Base-by-base conservation (phyloP, 2,329 filamentous ascomycete genomes). In the Beauveria australis region DNA sequence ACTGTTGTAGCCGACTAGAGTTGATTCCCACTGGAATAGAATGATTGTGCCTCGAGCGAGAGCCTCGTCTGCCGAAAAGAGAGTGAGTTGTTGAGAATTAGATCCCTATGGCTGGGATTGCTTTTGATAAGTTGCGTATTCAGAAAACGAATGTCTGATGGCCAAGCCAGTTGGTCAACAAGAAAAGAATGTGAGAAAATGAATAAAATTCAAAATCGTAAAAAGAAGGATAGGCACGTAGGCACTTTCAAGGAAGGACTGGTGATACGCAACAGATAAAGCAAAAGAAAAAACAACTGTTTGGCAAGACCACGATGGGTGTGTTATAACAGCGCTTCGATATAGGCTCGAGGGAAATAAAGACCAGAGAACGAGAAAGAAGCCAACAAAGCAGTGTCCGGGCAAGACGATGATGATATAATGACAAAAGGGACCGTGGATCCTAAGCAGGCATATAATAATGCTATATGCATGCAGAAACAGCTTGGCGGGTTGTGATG, bases 101-200 rank as follows among this genome's bases (percentile, higher is more conserved):
- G 33, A 54, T 53, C 12, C 16, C 9, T 37, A 30, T 19, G n/a
- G n/a, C 18, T 33, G 33, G 40, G 19, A 9, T 43, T 43, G 26
- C 12, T 18, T 22, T 22, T 53, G 16, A 43, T 37, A 26, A 48
- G 59, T 60, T 60, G 59, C 52, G 59, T 47, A 58, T 59, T 46
- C 62, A 64, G 63, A 82, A 73, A 82, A 83, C 74, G 78, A 81
- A 73, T 72, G 79, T 78, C 76, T 78, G 78, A 77, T 81, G 54
- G 78, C 80, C 80, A 81, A 81, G 75, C 78, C 79, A 80, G 79
- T 81, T 81, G 79, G 78, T 54, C 58, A 19, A 54, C 58, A 43
- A 55, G 52, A 37, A 48, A 60, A 16, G 59, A 60, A 71, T 74
- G 69, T 75, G 75, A 71, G 70, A 74, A 72, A 68, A 70, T 71